These are phyloP conservation scores for Aspergillus homomorphus DNA, from an alignment of 495 filamentous ascomycete species.

Conservation along the genomic window DNA sequence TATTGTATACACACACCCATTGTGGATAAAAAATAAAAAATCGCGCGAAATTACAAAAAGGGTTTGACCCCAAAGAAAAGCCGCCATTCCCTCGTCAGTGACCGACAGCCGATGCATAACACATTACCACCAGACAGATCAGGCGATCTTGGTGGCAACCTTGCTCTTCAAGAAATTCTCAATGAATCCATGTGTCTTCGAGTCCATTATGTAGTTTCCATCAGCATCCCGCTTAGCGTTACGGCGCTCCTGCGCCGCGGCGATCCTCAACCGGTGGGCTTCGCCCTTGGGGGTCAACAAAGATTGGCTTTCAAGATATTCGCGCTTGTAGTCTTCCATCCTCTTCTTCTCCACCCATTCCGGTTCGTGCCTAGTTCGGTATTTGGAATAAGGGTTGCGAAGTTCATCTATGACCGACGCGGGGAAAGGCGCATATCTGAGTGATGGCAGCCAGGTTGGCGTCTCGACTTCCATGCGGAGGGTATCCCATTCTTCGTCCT, in stretches of 20 bases:
- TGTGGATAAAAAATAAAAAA: constrained; percentile 1
- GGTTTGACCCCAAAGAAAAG: background rate
- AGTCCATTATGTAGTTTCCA: constrained; percentile 37
- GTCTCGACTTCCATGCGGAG: constrained; percentile 71
- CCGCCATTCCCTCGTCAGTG: background rate
- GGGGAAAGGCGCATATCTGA: constrained; percentile 77
- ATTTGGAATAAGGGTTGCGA: constrained; percentile 77
- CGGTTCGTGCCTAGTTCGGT: constrained; percentile 75
- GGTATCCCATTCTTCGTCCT: constrained; percentile 66
- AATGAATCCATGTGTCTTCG: constrained; percentile 36
- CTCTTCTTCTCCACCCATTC: constrained; percentile 54
- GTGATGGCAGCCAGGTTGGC: constrained; percentile 68
- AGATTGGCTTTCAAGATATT: constrained; percentile 51
- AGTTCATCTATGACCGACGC: constrained; percentile 78
- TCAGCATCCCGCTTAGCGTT: constrained; percentile 30
- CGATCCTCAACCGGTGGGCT: constrained; percentile 18
- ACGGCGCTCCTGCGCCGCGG: constrained; percentile 25
- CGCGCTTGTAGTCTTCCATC: constrained; percentile 55
- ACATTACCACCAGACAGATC: constrained; percentile 6
- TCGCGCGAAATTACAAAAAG: constrained; percentile 10
- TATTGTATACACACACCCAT: constrained; percentile 33
- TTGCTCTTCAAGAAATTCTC: constrained; percentile 28
- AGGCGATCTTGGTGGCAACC: constrained; percentile 19
- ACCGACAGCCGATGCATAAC: background rate
- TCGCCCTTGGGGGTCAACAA: constrained; percentile 47